Percentiles rank a stretch among this genome's conserved stretches.
Evolutionary conservation across 345 rosid species (phyloP).

Genomic region (Eucalyptus victrix): DNA sequence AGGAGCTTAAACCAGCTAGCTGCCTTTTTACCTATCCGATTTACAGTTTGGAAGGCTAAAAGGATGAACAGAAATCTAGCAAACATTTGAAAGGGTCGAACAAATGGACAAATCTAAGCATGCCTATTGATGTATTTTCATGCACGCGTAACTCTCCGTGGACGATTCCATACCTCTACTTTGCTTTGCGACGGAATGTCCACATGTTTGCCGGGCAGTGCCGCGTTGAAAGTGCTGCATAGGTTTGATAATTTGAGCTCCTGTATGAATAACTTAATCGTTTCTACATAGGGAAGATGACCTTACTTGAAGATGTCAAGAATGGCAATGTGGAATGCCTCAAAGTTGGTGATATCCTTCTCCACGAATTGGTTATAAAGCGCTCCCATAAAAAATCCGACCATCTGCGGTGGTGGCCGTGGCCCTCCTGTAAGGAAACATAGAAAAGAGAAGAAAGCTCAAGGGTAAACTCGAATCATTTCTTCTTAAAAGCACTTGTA

Average conservation of each 20-base stretch:
- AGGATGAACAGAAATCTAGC: background rate
- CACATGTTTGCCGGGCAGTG: slow-evolving; percentile 82
- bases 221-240: slow-evolving; percentile 65
- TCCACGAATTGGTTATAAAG: slow-evolving; percentile 49
- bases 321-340: slow-evolving; percentile 63
- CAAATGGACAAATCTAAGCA: background rate
- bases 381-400: slow-evolving; percentile 43
- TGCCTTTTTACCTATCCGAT: background rate
- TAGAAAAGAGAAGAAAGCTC: background rate
- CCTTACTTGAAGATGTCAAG: slow-evolving; percentile 70
- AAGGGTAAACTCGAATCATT: background rate
- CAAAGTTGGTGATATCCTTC: slow-evolving; percentile 32
- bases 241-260: background rate
- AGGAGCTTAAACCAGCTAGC: background rate
- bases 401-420: slow-evolving; percentile 42
- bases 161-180: slow-evolving; percentile 25
- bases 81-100: background rate
- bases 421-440: slow-evolving; percentile 12
- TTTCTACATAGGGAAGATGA: background rate
- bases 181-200: slow-evolving; percentile 43
- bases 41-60: background rate
- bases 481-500: too few species aligned
- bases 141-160: background rate
- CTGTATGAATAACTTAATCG: background rate
- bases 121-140: background rate